Conservation (phyloP, 1,284 basidiomycete species). For the Irpex sp. region DNA sequence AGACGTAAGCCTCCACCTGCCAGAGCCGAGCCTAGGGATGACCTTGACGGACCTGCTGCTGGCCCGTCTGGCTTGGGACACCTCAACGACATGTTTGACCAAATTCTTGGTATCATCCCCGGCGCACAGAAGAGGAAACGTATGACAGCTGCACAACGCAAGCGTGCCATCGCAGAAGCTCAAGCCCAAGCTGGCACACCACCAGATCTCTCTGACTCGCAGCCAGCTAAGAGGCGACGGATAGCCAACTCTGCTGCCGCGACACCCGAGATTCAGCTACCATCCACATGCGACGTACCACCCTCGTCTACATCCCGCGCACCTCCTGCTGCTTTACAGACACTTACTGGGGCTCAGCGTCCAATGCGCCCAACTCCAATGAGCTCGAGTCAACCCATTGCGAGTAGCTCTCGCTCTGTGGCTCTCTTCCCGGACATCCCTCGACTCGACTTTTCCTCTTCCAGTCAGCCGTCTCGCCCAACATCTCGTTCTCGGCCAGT, state of each 20-base stretch:
- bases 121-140: neutral
- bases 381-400: neutral
- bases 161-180: neutral
- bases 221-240: neutral
- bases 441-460: neutral
- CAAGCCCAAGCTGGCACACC: neutral
- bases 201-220: neutral
- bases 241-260: neutral
- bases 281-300: neutral
- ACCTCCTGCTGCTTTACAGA: neutral
- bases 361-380: neutral
- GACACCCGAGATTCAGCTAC: neutral
- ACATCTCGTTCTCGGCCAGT: constrained; percentile 3
- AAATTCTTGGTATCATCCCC: constrained; percentile 10
- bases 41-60: neutral
- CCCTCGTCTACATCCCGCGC: neutral
- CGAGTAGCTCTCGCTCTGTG: neutral
- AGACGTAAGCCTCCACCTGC: neutral
- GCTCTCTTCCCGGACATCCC: constrained; percentile 1
- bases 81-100: constrained; percentile 12
- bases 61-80: neutral
- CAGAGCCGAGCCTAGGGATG: neutral
- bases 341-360: neutral
- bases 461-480: neutral
- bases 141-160: neutral